Evolutionary conservation across 441 rosid species (phyloP), one percentile per base, ranked within the genome.

Genomic region (Lepidium campestre): DNA sequence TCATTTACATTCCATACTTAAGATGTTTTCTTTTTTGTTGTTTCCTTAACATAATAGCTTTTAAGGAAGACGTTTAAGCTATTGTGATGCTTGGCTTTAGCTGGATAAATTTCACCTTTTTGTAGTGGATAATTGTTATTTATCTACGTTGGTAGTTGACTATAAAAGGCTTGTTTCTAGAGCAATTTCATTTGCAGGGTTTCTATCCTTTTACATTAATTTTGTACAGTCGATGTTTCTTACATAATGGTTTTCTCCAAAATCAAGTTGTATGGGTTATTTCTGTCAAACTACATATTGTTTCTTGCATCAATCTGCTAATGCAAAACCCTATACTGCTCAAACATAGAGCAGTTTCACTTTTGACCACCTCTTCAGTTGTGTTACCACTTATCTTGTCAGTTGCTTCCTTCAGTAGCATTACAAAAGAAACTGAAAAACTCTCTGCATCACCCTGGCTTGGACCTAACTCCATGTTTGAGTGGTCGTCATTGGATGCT

Each of bases 271-370:
- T 75, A 82, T 74, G 81, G 8, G 62, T 68, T 20, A 83, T 31
- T 50, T 80, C 75, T 69, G 86, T 75, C 81, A 85, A 82, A 18
- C 80, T 77, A 65, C 76, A 69, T 50, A 4, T 42, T 47, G 82
- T 78, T 78, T 86, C 96, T 58, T 34, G 78, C 73, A 81, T 72
- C 66, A 89, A 66, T 73, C 66, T 76, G 59, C 72, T 75, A 36
- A 85, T 80, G 84, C 93, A 79, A 75, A 87, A 91, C 11, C 80
- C 84, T 32, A 89, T 55, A 54, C 84, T 75, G 48, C 81, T 72
- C 39, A 78, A 48, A 65, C 80, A 61, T 48, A 86, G 67, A 29
- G 75, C 61, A 57, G 74, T 76, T 66, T 72, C 78, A 67, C 76
- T 77, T 77, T 75, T 82, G n/a, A 71, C 48, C 61, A 55, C 75